A percentile compares a stretch with the other conserved stretches of the same genome.
phyloP scores from a whole-genome alignment of 116 monocot genomes.

The Iris pallida region DNA sequence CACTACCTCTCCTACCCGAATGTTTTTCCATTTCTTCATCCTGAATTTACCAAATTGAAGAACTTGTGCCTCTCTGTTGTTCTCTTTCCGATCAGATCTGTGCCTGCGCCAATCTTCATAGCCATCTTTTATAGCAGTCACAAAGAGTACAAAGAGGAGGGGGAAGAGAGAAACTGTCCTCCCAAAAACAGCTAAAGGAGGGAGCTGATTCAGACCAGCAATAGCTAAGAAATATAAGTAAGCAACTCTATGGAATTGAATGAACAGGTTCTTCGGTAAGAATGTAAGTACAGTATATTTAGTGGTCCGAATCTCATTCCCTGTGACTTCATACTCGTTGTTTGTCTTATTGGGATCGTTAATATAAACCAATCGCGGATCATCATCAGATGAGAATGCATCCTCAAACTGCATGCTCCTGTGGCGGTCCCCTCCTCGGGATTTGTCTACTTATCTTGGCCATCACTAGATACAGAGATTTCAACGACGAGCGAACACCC shows the following conservation, averaged over 20 bases:
- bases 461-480: slow-evolving; percentile 27
- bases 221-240: slow-evolving; percentile 49
- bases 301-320: slow-evolving; percentile 75
- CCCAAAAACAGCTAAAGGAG: slow-evolving; percentile 38
- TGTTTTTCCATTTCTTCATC: slow-evolving; percentile 32
- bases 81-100: slow-evolving; percentile 36
- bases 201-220: slow-evolving; percentile 38
- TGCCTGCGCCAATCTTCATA: slow-evolving; percentile 46
- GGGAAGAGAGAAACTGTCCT: slow-evolving; percentile 34
- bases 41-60: slow-evolving; percentile 11
- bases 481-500: slow-evolving; percentile 43
- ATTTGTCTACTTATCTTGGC: slow-evolving; percentile 36
- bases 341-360: slow-evolving; percentile 85
- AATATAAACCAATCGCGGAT: slow-evolving; percentile 69
- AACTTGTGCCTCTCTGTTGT: slow-evolving; percentile 22
- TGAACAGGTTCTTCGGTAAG: slow-evolving; percentile 47
- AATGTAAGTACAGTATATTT: slow-evolving; percentile 41
- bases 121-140: slow-evolving; percentile 44
- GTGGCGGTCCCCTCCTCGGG: slow-evolving; percentile 37
- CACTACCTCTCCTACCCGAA: slow-evolving; percentile 32
- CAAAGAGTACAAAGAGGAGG: slow-evolving; percentile 35
- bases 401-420: slow-evolving; percentile 80
- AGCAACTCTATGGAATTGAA: slow-evolving; percentile 49
- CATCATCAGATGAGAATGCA: slow-evolving; percentile 33
- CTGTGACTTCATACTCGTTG: slow-evolving; percentile 77